Evolutionary conservation across 768 basidiomycete genomes (phyloP).

Genomic region (Terana coerulea): DNA sequence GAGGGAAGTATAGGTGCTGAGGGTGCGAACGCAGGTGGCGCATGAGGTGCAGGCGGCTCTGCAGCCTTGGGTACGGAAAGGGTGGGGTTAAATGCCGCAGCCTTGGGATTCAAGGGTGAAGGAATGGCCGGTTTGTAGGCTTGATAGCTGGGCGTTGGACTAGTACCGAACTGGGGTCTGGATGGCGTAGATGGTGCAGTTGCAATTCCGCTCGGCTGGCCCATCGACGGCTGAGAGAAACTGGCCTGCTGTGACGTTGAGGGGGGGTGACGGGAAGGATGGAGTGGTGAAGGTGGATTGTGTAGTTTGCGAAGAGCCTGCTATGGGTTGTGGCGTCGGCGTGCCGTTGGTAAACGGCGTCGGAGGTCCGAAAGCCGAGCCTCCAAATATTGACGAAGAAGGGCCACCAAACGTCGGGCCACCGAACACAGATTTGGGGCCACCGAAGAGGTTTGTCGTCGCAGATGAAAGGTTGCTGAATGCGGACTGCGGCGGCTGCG

Average conservation of each 20-base stretch:
- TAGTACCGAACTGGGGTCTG: neutral
- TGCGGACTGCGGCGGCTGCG: slow-evolving; percentile 15
- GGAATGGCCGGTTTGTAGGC: neutral
- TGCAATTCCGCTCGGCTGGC: no score
- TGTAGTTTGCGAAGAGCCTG: no score
- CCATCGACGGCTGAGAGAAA: neutral
- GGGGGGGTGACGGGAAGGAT: neutral
- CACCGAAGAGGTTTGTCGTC: slow-evolving; percentile 26
- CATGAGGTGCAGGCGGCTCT: no score
- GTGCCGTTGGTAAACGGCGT: neutral
- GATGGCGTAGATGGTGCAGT: neutral
- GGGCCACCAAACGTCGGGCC: slow-evolving; percentile 13
- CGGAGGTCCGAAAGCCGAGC: neutral
- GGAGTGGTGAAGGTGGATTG: neutral
- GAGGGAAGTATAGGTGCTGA: neutral
- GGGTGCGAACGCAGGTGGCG: neutral
- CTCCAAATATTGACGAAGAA: slow-evolving; percentile 7
- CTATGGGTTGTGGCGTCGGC: neutral
- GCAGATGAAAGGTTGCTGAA: slow-evolving; percentile 25
- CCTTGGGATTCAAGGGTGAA: slow-evolving; percentile 13
- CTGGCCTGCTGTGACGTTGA: no score
- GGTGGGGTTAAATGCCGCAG: slow-evolving; percentile 15
- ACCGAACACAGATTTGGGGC: slow-evolving; percentile 18
- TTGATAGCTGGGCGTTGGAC: neutral
- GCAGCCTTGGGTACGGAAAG: neutral